Percentiles rank a stretch among this genome's conserved stretches.
Conservation (phyloP, 352 stramenopile genomes). For the Pythium oligandrum region DNA sequence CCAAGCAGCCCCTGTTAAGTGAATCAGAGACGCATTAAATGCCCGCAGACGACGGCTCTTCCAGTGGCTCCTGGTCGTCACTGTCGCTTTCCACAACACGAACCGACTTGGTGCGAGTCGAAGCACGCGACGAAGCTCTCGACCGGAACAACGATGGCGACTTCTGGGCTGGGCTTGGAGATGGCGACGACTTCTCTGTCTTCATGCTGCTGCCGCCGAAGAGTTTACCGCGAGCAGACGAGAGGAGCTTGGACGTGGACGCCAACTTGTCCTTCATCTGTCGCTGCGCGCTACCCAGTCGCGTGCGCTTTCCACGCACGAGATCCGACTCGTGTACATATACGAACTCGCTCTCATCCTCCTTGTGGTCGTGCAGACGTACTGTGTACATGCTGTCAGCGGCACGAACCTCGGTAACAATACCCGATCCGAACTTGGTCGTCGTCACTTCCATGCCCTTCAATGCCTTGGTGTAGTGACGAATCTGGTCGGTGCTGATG, state of each 20-base stretch:
- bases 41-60: slow-evolving; percentile 14
- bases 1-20: no score
- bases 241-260: slow-evolving; percentile 20
- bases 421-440: slow-evolving; percentile 56
- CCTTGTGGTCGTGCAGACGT: slow-evolving; percentile 39
- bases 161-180: no score
- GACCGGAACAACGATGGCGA: no score
- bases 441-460: slow-evolving; percentile 70
- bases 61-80: neutral
- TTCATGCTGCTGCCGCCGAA: slow-evolving; percentile 7
- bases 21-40: slow-evolving; percentile 10
- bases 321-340: slow-evolving; percentile 76
- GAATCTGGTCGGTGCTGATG: slow-evolving; percentile 54
- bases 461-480: slow-evolving; percentile 67
- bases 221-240: slow-evolving; percentile 16
- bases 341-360: slow-evolving; percentile 48
- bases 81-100: slow-evolving; percentile 13
- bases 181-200: no score
- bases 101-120: slow-evolving; percentile 10
- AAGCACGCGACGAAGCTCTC: neutral
- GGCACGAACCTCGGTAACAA: slow-evolving; percentile 57
- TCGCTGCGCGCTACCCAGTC: slow-evolving; percentile 45
- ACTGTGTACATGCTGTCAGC: slow-evolving; percentile 78
- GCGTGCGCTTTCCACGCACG: slow-evolving; percentile 28
- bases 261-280: slow-evolving; percentile 39